Evolutionary conservation across 495 filamentous ascomycete species (phyloP).

Genomic region (Saxophila tyrrhenica): DNA sequence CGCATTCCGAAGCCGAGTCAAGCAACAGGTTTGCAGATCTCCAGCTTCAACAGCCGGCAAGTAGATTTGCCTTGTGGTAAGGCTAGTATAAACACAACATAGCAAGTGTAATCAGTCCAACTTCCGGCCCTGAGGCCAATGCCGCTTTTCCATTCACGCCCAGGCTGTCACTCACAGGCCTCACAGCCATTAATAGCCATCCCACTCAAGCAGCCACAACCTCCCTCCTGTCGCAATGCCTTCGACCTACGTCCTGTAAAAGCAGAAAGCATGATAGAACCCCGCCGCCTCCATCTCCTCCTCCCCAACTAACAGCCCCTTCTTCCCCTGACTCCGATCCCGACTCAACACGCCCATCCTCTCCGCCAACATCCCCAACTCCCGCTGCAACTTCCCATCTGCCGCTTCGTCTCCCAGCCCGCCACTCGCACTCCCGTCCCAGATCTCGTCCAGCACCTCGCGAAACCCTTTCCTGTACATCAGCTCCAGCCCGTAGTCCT

Average conservation of each 20-base stretch:
- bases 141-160: no score
- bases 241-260: constrained; percentile 85
- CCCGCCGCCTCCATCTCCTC: constrained; percentile 84
- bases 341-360: constrained; percentile 79
- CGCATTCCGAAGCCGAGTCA: no score
- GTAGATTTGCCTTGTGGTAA: no score
- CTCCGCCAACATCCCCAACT: constrained; percentile 73
- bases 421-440: background rate
- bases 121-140: no score
- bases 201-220: no score
- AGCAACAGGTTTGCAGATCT: no score
- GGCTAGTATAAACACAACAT: no score
- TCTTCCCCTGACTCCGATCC: constrained; percentile 33
- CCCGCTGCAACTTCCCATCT: constrained; percentile 61
- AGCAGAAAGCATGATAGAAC: constrained; percentile 88
- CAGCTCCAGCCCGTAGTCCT: constrained; percentile 91
- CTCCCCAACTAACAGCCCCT: constrained; percentile 54
- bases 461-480: constrained; percentile 81
- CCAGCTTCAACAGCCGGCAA: no score
- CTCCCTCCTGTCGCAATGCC: no score
- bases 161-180: no score
- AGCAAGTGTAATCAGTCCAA: no score
- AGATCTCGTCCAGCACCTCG: constrained; percentile 68
- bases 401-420: background rate
- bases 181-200: no score